A percentile compares a stretch with the other conserved stretches of the same genome.
Conservation (phyloP, 106 monocot species). For the Dioscorea dumetorum region DNA sequence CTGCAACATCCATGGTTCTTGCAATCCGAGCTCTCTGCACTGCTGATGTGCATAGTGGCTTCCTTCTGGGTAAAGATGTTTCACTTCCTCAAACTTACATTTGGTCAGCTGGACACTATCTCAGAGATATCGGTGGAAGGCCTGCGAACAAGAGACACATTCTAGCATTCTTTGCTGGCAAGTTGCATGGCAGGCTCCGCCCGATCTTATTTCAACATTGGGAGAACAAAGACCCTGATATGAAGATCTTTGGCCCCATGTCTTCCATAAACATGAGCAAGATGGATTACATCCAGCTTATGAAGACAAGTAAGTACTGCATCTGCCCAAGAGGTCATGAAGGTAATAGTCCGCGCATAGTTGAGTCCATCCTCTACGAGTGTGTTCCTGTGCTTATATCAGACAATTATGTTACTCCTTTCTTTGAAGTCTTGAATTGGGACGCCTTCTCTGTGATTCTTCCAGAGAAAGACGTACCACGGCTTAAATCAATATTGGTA, state of each 20-base stretch:
- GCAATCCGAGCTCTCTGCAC: conserved; percentile 22
- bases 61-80: conserved; percentile 27
- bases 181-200: conserved; percentile 71
- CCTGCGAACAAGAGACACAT: conserved; percentile 49
- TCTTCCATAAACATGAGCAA: conserved; percentile 44
- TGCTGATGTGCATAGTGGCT: conserved; percentile 31
- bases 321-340: conserved; percentile 91
- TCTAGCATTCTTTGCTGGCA: conserved; percentile 86
- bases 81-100: conserved; percentile 39
- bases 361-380: conserved; percentile 82
- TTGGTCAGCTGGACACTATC: conserved; percentile 13
- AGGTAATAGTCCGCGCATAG: conserved; percentile 90
- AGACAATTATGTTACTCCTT: conserved; percentile 53
- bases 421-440: conserved; percentile 86
- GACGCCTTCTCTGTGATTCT: conserved; percentile 67
- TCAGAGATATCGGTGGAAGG: conserved; percentile 19
- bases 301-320: conserved; percentile 87
- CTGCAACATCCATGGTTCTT: too few species aligned
- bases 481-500: conserved; percentile 55
- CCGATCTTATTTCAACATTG: conserved; percentile 61
- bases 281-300: conserved; percentile 72
- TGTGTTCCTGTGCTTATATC: conserved; percentile 79
- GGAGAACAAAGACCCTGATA: conserved; percentile 58
- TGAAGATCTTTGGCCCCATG: conserved; percentile 66
- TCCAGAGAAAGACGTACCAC: conserved; percentile 83